Evolutionary conservation across 2,329 filamentous ascomycete species (phyloP).

Genomic region (Mycocentrospora acerina): DNA sequence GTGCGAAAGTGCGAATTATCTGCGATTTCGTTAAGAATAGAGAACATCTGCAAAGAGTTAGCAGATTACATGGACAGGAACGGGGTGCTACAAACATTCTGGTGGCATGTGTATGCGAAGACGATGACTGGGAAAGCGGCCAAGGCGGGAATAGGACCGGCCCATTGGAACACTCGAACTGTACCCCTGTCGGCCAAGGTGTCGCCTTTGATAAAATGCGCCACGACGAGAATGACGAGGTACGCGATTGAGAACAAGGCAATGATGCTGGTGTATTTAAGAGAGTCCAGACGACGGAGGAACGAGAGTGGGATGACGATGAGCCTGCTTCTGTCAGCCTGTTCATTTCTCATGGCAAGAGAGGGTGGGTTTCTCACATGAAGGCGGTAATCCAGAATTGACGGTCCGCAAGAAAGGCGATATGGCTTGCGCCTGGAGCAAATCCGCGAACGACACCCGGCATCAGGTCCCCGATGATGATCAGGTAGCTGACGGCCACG

Average conservation of each 20-base stretch:
- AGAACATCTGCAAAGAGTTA: conserved; percentile 76
- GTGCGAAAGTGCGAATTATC: conserved; percentile 79
- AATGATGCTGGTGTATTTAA: conserved; percentile 95
- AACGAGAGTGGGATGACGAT: conserved; percentile 94
- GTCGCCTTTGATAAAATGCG: conserved; percentile 81
- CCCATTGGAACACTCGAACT: conserved; percentile 76
- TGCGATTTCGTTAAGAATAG: conserved; percentile 90
- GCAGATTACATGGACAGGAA: neutral
- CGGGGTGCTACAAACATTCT: conserved; percentile 67
- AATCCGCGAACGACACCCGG: conserved; percentile 88
- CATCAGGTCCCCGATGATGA: conserved; percentile 98
- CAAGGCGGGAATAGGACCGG: conserved; percentile 73
- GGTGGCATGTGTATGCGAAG: conserved; percentile 99
- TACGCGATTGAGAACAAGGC: conserved; percentile 93
- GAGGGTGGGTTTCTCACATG: conserved; percentile 60
- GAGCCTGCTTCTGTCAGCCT: conserved; percentile 56
- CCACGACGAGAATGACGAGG: conserved; percentile 87
- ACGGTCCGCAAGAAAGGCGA: conserved; percentile 79
- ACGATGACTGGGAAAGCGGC: conserved; percentile 92
- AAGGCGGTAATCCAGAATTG: conserved; percentile 98
- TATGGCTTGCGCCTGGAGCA: conserved; percentile 60
- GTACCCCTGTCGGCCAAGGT: conserved; percentile 71
- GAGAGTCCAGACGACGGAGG: conserved; percentile 83
- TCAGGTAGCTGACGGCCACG: conserved; percentile 94
- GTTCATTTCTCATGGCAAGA: no score